These are phyloP conservation scores for Erodium texanum DNA, from an alignment of 441 rosid genomes.

Conservation along the genomic window DNA sequence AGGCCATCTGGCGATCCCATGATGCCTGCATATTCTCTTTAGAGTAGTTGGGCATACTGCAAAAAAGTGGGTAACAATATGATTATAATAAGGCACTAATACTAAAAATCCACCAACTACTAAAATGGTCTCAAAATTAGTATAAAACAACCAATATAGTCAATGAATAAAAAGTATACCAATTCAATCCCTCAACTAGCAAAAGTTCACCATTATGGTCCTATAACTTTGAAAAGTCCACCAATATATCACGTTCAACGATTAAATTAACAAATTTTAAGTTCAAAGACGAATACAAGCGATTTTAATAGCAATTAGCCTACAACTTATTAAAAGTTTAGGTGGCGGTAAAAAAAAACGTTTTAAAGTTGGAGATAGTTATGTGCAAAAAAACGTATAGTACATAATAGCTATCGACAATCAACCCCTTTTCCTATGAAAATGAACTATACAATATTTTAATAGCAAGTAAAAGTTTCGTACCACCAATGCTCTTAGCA, in stretches of 20 bases:
- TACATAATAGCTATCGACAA: too few relatives aligned
- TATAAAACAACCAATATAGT: neutral
- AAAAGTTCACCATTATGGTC: neutral
- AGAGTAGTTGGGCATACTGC: conserved; percentile 87
- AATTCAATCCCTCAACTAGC: neutral
- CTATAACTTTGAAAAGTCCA: neutral
- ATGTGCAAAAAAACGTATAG: too few relatives aligned
- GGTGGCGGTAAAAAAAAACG: too few relatives aligned
- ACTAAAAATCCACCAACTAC: neutral
- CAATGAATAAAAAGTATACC: neutral
- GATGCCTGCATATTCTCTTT: conserved; percentile 84
- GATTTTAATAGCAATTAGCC: too few relatives aligned
- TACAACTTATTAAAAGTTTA: too few relatives aligned
- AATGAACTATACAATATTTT: too few relatives aligned
- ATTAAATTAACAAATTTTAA: too few relatives aligned
- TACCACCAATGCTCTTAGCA: conserved; percentile 80
- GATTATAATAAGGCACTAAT: too few relatives aligned
- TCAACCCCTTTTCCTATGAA: too few relatives aligned
- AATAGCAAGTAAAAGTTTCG: conserved; percentile 16
- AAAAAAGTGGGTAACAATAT: conserved; percentile 15
- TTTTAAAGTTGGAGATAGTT: too few relatives aligned
- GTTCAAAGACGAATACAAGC: too few relatives aligned
- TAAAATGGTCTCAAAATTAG: neutral
- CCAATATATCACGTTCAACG: neutral
- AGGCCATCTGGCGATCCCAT: conserved; percentile 87